Percentiles rank a stretch among this genome's conserved stretches.
phyloP scores from a whole-genome alignment of 73 alveolate species.

The Tetrahymena thermophila region DNA sequence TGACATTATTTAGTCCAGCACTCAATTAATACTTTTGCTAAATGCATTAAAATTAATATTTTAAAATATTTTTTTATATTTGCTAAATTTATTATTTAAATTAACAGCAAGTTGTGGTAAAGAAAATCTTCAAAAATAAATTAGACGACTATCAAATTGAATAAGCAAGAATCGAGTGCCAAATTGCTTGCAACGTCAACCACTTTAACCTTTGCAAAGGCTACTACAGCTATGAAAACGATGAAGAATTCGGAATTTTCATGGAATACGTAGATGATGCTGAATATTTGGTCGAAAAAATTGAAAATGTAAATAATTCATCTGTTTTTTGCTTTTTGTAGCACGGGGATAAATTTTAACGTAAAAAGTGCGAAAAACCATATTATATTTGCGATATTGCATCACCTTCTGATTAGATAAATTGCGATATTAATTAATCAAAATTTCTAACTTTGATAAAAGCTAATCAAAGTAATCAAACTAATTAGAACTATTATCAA shows the following conservation, averaged over 20 bases:
- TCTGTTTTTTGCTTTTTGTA: background rate
- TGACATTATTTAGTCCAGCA: background rate
- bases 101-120: background rate
- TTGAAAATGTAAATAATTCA: background rate
- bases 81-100: background rate
- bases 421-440: background rate
- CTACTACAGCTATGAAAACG: background rate
- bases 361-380: background rate
- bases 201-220: background rate
- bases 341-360: background rate
- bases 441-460: background rate
- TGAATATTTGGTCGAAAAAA: background rate
- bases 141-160: background rate
- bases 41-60: background rate
- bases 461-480: background rate
- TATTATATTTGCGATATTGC: background rate
- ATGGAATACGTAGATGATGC: background rate
- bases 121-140: background rate
- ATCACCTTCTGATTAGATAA: background rate
- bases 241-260: background rate
- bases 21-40: background rate
- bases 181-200: background rate
- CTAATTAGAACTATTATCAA: background rate
- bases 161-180: background rate
- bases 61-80: background rate